phyloP scores from a whole-genome alignment of 129 eudicot species.

The Gnaphalium uliginosum region DNA sequence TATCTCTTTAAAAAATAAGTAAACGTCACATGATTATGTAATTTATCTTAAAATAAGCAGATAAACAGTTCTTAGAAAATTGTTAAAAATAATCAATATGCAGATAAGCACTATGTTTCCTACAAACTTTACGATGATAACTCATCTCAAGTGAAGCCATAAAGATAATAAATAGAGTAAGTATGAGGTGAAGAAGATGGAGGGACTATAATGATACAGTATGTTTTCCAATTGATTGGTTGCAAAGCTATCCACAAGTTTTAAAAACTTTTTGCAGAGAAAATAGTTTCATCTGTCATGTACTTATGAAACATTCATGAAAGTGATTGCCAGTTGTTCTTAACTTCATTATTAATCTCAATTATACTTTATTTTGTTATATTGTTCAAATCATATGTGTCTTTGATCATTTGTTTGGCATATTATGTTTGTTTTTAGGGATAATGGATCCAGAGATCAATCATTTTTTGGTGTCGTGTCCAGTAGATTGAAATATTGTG shows the following conservation, averaged over 20 bases:
- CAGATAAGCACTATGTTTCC: too few species aligned
- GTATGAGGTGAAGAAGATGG: too few species aligned
- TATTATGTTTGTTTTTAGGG: conserved; percentile 28
- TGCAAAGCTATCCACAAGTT: conserved; percentile 10
- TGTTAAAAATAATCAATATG: too few species aligned
- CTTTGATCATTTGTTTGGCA: conserved; percentile 30
- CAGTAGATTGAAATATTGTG: not conserved
- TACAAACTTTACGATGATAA: too few species aligned
- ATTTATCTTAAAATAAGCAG: too few species aligned
- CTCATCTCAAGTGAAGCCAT: too few species aligned
- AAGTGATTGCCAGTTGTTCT: conserved; percentile 46
- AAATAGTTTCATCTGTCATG: conserved; percentile 36
- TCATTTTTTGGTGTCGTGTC: conserved; percentile 9
- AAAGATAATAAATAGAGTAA: too few species aligned
- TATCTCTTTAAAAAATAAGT: too few species aligned
- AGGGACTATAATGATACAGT: too few species aligned
- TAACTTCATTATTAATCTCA: not conserved
- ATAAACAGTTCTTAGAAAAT: too few species aligned
- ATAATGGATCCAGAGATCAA: conserved; percentile 16
- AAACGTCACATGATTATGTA: too few species aligned
- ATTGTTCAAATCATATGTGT: conserved; percentile 23
- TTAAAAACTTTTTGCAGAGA: conserved; percentile 24
- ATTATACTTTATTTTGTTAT: not conserved
- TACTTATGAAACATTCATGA: conserved; percentile 53
- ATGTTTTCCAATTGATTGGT: too few species aligned